phyloP scores from a whole-genome alignment of 108 stramenopile genomes.

The Aureococcus anophagefferens region DNA sequence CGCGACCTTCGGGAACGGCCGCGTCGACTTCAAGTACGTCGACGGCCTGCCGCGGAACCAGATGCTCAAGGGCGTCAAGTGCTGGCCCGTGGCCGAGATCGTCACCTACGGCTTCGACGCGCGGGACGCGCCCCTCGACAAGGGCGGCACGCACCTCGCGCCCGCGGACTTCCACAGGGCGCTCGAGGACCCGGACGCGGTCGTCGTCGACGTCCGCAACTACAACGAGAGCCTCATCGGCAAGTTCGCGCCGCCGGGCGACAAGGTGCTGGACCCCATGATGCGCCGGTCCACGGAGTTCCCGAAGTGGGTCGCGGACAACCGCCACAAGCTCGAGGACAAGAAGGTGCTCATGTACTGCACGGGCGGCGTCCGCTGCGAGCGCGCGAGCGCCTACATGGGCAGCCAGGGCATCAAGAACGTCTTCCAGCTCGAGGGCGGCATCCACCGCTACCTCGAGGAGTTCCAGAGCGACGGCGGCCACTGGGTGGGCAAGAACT shows the following conservation, averaged over 20 bases:
- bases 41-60: background rate
- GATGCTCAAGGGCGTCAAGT: background rate
- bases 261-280: conserved; percentile 65
- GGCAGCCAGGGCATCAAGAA: conserved; percentile 35
- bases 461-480: conserved; percentile 41
- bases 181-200: conserved; percentile 7
- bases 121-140: conserved; percentile 50
- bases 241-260: conserved; percentile 35
- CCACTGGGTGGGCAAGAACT: conserved; percentile 69
- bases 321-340: conserved; percentile 58
- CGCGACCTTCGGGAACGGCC: background rate
- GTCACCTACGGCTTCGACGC: conserved; percentile 76
- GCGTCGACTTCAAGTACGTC: conserved; percentile 5
- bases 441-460: conserved; percentile 77
- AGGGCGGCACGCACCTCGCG: conserved; percentile 61
- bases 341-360: conserved; percentile 85
- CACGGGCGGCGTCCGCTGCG: conserved; percentile 87
- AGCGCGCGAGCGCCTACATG: conserved; percentile 72
- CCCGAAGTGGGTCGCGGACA: conserved; percentile 61
- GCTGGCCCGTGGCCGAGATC: conserved; percentile 21
- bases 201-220: conserved; percentile 16
- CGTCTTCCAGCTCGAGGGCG: conserved; percentile 64
- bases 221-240: conserved; percentile 10
- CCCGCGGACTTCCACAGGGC: conserved; percentile 62
- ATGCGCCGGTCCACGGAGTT: conserved; percentile 82